A percentile compares a stretch with the other conserved stretches of the same genome.
Conservation (phyloP, 179 eudicot species). For the Gypsophila paniculata region DNA sequence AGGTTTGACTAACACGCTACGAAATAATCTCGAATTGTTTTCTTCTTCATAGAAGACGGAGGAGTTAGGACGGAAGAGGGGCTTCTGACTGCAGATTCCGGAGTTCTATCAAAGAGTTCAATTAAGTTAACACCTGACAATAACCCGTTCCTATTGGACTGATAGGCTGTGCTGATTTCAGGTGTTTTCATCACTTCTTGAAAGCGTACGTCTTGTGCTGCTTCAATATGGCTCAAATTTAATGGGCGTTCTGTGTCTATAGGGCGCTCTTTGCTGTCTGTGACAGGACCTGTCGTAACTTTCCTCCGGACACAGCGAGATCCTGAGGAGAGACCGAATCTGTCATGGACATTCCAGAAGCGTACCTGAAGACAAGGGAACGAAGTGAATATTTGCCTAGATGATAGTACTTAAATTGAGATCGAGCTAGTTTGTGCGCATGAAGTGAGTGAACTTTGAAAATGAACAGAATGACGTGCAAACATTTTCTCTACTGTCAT, state of each 20-base stretch:
- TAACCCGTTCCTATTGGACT: constrained; percentile 35
- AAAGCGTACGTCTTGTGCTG: constrained; percentile 19
- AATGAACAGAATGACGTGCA: background rate
- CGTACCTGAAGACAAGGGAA: constrained; percentile 49
- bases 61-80: constrained; percentile 86
- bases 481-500: background rate
- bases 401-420: background rate
- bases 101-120: constrained; percentile 51
- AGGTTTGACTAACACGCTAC: constrained; percentile 21
- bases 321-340: constrained; percentile 53
- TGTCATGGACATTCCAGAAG: constrained; percentile 58
- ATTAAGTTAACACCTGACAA: constrained; percentile 26
- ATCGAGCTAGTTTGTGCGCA: background rate
- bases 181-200: constrained; percentile 32
- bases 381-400: background rate
- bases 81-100: constrained; percentile 62
- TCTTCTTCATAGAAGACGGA: constrained; percentile 73
- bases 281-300: constrained; percentile 39
- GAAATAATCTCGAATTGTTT: constrained; percentile 80
- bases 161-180: constrained; percentile 47
- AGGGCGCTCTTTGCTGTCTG: constrained; percentile 40
- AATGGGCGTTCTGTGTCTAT: constrained; percentile 32
- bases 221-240: constrained; percentile 26
- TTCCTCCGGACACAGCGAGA: constrained; percentile 56
- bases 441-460: background rate